Evolutionary conservation across 345 rosid genomes (phyloP).

Genomic region (Anastatica hierochuntica): DNA sequence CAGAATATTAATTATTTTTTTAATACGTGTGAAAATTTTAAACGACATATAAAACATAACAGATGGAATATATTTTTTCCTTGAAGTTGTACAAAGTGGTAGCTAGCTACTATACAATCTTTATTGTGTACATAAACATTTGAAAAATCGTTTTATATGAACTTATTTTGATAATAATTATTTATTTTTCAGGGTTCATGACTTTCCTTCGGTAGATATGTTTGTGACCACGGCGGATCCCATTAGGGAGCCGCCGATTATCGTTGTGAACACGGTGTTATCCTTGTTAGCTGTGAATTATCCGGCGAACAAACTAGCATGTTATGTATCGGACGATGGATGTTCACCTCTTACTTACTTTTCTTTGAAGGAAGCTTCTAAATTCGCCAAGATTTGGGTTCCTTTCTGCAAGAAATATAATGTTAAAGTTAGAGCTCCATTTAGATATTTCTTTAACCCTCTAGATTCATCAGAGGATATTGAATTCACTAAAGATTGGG

Average conservation of each 20-base stretch:
- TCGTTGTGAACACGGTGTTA: slow-evolving; percentile 27
- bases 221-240: slow-evolving; percentile 42
- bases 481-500: slow-evolving; percentile 42
- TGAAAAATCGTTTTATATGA: neutral
- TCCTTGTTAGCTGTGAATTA: slow-evolving; percentile 50
- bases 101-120: too few species aligned
- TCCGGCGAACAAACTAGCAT: slow-evolving; percentile 41
- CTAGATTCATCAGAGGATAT: neutral
- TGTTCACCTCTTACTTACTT: slow-evolving; percentile 51
- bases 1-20: too few species aligned
- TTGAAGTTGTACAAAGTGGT: too few species aligned
- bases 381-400: slow-evolving; percentile 62
- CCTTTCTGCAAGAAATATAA: slow-evolving; percentile 57
- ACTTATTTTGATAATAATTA: neutral
- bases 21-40: too few species aligned
- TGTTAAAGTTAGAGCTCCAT: slow-evolving; percentile 54
- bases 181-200: slow-evolving; percentile 25
- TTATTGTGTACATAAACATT: too few species aligned
- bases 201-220: slow-evolving; percentile 53
- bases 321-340: slow-evolving; percentile 54
- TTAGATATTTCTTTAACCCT: slow-evolving; percentile 38
- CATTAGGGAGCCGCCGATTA: slow-evolving; percentile 17
- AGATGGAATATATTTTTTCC: too few species aligned
- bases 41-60: too few species aligned
- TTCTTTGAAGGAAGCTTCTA: slow-evolving; percentile 50